phyloP scores from a whole-genome alignment of 1,284 basidiomycete species.

The Austroboletus niveus region DNA sequence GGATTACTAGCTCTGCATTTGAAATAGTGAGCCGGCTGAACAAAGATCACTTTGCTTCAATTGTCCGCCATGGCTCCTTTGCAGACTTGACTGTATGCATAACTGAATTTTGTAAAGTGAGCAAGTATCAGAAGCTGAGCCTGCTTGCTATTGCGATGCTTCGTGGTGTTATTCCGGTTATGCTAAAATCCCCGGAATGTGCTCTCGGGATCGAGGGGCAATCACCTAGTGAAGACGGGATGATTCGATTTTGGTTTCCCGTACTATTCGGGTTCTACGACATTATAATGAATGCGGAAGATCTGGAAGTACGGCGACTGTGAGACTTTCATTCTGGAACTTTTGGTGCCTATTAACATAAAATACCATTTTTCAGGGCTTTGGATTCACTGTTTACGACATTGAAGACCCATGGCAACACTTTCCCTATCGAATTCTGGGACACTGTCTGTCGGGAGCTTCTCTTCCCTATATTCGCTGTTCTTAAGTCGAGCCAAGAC shows the following conservation, averaged over 20 bases:
- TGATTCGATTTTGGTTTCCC: slow-evolving; percentile 97
- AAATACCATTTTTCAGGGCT: slow-evolving; percentile 54
- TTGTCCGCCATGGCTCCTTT: slow-evolving; percentile 92
- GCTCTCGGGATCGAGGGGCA: slow-evolving; percentile 47
- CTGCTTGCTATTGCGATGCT: slow-evolving; percentile 97
- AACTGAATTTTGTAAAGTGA: slow-evolving; percentile 98
- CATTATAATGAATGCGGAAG: slow-evolving; percentile 99
- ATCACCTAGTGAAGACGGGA: slow-evolving; percentile 42
- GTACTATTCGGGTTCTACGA: slow-evolving; percentile 97
- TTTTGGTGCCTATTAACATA: not conserved
- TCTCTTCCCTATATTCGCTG: slow-evolving; percentile 98
- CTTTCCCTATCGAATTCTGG: slow-evolving; percentile 95
- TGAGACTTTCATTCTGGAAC: slow-evolving; percentile 43
- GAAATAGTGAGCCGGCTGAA: slow-evolving; percentile 94
- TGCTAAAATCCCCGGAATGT: slow-evolving; percentile 86
- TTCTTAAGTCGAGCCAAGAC: slow-evolving; percentile 89
- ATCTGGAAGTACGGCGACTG: slow-evolving; percentile 95
- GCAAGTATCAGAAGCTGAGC: slow-evolving; percentile 98
- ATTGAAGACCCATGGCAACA: slow-evolving; percentile 85
- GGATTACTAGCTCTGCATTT: slow-evolving; percentile 92
- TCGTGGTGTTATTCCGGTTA: slow-evolving; percentile 86
- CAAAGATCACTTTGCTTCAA: slow-evolving; percentile 86
- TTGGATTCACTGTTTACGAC: slow-evolving; percentile 95
- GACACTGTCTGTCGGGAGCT: slow-evolving; percentile 96
- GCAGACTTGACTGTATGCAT: slow-evolving; percentile 96